These are phyloP conservation scores for Amphichorda felina DNA, from an alignment of 2,329 filamentous ascomycete species.

Conservation along the genomic window DNA sequence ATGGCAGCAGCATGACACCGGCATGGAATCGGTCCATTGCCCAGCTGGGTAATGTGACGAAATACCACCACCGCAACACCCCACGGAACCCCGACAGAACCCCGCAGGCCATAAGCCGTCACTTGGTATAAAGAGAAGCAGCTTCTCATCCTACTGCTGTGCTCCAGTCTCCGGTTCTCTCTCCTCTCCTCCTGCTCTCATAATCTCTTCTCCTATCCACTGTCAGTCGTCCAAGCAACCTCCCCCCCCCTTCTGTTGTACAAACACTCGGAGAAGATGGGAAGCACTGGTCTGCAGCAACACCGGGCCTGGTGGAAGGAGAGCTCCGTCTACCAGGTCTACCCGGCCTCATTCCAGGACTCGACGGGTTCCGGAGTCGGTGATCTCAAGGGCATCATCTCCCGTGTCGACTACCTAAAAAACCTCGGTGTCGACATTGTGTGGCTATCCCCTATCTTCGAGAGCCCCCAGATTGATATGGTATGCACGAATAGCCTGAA, in stretches of 20 bases:
- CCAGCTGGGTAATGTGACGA: neutral
- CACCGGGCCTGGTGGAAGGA: constrained; percentile 45
- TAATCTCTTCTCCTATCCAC: too few relatives aligned
- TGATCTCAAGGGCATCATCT: constrained; percentile 46
- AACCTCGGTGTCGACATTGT: constrained; percentile 45
- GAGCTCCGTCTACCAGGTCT: constrained; percentile 48
- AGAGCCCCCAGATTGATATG: constrained; percentile 53
- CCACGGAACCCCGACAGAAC: neutral
- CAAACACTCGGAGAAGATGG: too few relatives aligned
- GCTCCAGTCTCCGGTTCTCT: too few relatives aligned
- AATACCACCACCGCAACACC: neutral
- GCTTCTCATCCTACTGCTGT: too few relatives aligned
- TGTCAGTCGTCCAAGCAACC: too few relatives aligned
- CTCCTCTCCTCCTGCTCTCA: too few relatives aligned
- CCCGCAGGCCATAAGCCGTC: neutral
- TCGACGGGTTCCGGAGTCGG: constrained; percentile 42
- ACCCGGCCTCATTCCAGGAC: constrained; percentile 50
- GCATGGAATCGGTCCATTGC: neutral
- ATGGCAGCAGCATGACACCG: too few relatives aligned
- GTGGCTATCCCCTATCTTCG: constrained; percentile 38
- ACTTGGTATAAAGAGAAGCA: too few relatives aligned
- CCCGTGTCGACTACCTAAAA: constrained; percentile 41
- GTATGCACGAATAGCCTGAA: constrained; percentile 12
- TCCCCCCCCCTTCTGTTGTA: too few relatives aligned
- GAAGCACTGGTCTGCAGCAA: constrained; percentile 6